These are phyloP conservation scores for Dissophora ornata DNA, from an alignment of 192 early-diverging fungal genomes.

Conservation along the genomic window DNA sequence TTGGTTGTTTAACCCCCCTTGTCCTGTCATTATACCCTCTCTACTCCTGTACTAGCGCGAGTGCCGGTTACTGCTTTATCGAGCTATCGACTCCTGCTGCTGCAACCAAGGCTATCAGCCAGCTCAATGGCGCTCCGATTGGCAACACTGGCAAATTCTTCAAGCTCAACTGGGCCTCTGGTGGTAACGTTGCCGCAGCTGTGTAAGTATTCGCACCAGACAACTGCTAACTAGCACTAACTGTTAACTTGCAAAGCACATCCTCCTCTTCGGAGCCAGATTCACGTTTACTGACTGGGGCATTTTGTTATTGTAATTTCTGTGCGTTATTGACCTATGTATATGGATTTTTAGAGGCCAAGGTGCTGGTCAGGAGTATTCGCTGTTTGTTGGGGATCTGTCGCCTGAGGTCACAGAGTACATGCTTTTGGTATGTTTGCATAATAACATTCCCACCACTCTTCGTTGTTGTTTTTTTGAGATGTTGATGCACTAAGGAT, in stretches of 20 bases:
- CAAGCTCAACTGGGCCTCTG: slow-evolving; percentile 97
- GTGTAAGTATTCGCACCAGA: slow-evolving; percentile 8
- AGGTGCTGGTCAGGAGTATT: slow-evolving; percentile 82
- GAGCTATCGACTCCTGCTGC: slow-evolving; percentile 77
- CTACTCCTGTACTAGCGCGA: slow-evolving; percentile 41
- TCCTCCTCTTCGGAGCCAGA: too few relatives aligned
- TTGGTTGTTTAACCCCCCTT: too few relatives aligned
- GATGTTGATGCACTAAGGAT: too few relatives aligned
- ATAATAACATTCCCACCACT: neutral
- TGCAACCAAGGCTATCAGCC: slow-evolving; percentile 77
- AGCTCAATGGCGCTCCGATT: slow-evolving; percentile 83
- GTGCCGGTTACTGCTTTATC: slow-evolving; percentile 94
- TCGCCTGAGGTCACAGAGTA: slow-evolving; percentile 89
- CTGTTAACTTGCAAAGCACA: too few relatives aligned
- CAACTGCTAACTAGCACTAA: too few relatives aligned
- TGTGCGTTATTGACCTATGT: neutral
- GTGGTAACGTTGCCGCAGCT: slow-evolving; percentile 62
- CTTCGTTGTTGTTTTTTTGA: too few relatives aligned
- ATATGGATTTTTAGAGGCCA: too few relatives aligned
- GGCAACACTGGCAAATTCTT: slow-evolving; percentile 85
- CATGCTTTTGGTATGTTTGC: slow-evolving; percentile 72
- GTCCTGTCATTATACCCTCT: neutral
- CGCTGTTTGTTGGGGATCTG: slow-evolving; percentile 97
- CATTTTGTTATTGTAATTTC: neutral
- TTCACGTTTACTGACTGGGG: too few relatives aligned